Base-by-base conservation (phyloP, 257 asterid genomes). In the Solanum chmielewskii region DNA sequence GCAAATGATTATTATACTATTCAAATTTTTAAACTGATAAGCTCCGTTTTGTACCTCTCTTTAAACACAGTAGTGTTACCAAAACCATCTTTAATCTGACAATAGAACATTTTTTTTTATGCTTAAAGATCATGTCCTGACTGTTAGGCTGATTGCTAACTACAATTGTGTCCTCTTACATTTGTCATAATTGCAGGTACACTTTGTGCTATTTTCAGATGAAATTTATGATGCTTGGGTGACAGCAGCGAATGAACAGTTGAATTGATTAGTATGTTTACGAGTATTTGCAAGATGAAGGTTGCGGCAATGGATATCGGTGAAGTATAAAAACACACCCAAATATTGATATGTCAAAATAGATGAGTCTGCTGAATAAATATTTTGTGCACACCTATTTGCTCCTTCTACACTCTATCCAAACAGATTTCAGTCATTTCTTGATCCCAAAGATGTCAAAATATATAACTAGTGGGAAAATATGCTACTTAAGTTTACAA, bases 211-310 rank as follows among this genome's bases (percentile, higher is more conserved):
- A 85, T 96, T 94, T 90, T 86, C 81, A 7, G 98, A 97, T 87
- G 99, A 96, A 71, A 88, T 94, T 64, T 97, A 93, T 33, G 91
- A 94, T 90, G 96, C 86, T 35, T 97, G 99, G 99, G 84, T 93
- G 92, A 89, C 83, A 83, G 92, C 90, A 42, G 98, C 98, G 33
- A 91, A 89, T 47, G 94, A 94, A 77, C 89, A 95, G 92, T 93
- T 96, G 60, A 90, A 89, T 15, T 93, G 91, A 93, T 81, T 66
- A n/a, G 13, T 83, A 64, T 64, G 66, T 42, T 35, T 9, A 21
- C 9, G 37, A n/a, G 14, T 25, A 16, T 80, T 2, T 47, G 69
- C 45, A 49, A 27, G 21, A 5, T 29, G 85, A 80, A 29, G 14
- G 18, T 44, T 9, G 39, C 6, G 64, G 41, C 31, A 25, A 27